A percentile compares a stretch with the other conserved stretches of the same genome.
These are phyloP conservation scores for Vanrija sp. DNA, from an alignment of 1,284 basidiomycete species.

Conservation along the genomic window DNA sequence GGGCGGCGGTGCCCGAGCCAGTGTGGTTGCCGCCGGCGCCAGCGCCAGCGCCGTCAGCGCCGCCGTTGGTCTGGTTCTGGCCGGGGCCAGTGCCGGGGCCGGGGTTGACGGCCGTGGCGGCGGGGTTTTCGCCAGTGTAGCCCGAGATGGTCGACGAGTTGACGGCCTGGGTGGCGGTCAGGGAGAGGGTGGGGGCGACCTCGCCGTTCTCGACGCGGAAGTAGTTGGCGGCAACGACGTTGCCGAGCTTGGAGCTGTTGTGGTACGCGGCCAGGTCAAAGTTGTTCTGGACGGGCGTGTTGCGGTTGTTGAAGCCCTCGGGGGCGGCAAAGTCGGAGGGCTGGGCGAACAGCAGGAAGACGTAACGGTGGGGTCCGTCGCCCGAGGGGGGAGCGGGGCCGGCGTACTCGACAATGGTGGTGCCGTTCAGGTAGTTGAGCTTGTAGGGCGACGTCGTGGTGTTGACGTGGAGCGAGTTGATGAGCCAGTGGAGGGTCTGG, in stretches of 20 bases:
- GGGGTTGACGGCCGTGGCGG: conserved; percentile 21
- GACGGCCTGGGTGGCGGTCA: conserved; percentile 2
- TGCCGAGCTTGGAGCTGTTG: conserved; percentile 40
- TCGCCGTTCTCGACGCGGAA: conserved; percentile 69
- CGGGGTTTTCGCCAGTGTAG: conserved; percentile 46
- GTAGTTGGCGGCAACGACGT: conserved; percentile 57
- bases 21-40: background rate
- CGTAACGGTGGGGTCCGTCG: conserved; percentile 65
- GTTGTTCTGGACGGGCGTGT: conserved; percentile 56
- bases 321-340: conserved; percentile 59
- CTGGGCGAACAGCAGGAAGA: conserved; percentile 16
- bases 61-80: conserved; percentile 1
- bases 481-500: conserved; percentile 71
- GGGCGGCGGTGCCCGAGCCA: conserved; percentile 1
- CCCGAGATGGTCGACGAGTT: conserved; percentile 1
- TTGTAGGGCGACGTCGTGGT: conserved; percentile 50
- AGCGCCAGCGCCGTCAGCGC: conserved; percentile 10
- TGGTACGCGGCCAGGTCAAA: conserved; percentile 53
- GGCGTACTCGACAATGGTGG: conserved; percentile 59
- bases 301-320: conserved; percentile 56
- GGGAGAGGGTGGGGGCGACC: conserved; percentile 53
- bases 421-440: conserved; percentile 17
- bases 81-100: conserved; percentile 1
- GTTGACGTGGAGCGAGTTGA: conserved; percentile 59
- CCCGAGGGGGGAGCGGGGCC: conserved; percentile 66